Evolutionary conservation across 495 filamentous ascomycete species (phyloP).

Genomic region (Cudoniella acicularis): DNA sequence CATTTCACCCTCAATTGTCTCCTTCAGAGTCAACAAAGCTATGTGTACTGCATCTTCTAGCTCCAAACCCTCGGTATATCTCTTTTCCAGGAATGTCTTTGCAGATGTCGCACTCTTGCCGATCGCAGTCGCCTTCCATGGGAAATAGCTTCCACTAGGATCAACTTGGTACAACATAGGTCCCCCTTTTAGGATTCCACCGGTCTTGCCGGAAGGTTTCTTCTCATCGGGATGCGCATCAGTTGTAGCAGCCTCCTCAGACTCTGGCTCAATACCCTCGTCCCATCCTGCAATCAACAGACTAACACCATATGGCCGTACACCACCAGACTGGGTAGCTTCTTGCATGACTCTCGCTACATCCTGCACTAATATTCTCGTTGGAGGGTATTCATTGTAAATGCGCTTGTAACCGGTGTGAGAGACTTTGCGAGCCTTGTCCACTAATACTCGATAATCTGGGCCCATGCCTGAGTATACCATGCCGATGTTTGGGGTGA

Average conservation of each 20-base stretch:
- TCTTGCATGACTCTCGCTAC: constrained; percentile 98
- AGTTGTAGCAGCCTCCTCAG: constrained; percentile 35
- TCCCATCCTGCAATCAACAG: constrained; percentile 97
- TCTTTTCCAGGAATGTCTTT: constrained; percentile 98
- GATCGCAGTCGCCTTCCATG: constrained; percentile 99
- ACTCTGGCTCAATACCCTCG: constrained; percentile 85
- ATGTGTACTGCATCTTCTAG: constrained; percentile 98
- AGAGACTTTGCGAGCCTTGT: constrained; percentile 97
- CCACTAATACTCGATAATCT: constrained; percentile 95
- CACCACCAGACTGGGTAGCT: constrained; percentile 95
- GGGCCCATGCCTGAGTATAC: constrained; percentile 99
- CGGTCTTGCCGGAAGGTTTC: constrained; percentile 78
- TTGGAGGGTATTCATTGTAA: constrained; percentile 99
- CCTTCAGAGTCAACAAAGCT: constrained; percentile 94
- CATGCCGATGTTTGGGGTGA: constrained; percentile 99
- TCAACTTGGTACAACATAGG: constrained; percentile 98
- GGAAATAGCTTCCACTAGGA: constrained; percentile 94
- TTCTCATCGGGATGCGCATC: constrained; percentile 59
- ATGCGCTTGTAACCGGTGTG: constrained; percentile 99
- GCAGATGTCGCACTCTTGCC: constrained; percentile 97
- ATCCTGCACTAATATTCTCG: constrained; percentile 96
- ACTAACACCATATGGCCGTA: constrained; percentile 96
- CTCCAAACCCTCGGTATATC: constrained; percentile 95
- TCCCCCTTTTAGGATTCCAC: constrained; percentile 91
- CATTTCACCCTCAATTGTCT: constrained; percentile 99